Conservation (phyloP, 2,329 filamentous ascomycete genomes). For the Nemania serpens region DNA sequence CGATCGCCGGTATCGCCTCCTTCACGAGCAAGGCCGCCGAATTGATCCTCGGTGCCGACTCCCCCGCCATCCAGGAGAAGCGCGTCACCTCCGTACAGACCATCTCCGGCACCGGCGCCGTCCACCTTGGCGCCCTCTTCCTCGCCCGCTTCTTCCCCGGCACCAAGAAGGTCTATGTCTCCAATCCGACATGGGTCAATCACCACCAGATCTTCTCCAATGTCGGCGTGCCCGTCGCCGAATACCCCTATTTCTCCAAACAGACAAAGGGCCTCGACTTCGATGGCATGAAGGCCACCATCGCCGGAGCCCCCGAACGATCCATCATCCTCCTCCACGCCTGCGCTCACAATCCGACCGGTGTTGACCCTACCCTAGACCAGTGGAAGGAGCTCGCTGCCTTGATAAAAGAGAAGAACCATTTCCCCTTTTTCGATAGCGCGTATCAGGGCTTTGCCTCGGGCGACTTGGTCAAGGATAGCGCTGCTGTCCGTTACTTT, state of each 20-base stretch:
- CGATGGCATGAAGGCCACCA: conserved; percentile 77
- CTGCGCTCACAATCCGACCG: conserved; percentile 97
- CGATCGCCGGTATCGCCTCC: conserved; percentile 83
- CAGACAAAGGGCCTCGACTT: conserved; percentile 91
- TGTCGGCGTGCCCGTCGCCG: conserved; percentile 75
- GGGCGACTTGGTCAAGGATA: conserved; percentile 82
- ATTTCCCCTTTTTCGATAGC: conserved; percentile 98
- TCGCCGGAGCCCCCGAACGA: conserved; percentile 73
- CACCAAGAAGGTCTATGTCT: conserved; percentile 82
- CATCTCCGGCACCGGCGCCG: conserved; percentile 94
- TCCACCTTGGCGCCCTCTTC: conserved; percentile 93
- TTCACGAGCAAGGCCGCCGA: conserved; percentile 92
- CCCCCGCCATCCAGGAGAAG: conserved; percentile 82
- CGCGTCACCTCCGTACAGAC: conserved; percentile 84
- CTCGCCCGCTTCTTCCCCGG: conserved; percentile 86
- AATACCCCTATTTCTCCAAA: conserved; percentile 93
- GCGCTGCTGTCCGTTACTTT: conserved; percentile 93
- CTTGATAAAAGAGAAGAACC: conserved; percentile 75
- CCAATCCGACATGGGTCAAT: conserved; percentile 96
- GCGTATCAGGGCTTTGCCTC: conserved; percentile 98
- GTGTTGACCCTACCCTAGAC: conserved; percentile 89
- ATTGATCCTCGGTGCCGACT: conserved; percentile 80
- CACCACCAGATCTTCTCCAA: conserved; percentile 99
- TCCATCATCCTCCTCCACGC: conserved; percentile 92
- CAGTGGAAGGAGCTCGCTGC: conserved; percentile 92